phyloP scores from a whole-genome alignment of 225 moss, liverwort and hornwort genomes.

The Pseudoscleropodium purum region DNA sequence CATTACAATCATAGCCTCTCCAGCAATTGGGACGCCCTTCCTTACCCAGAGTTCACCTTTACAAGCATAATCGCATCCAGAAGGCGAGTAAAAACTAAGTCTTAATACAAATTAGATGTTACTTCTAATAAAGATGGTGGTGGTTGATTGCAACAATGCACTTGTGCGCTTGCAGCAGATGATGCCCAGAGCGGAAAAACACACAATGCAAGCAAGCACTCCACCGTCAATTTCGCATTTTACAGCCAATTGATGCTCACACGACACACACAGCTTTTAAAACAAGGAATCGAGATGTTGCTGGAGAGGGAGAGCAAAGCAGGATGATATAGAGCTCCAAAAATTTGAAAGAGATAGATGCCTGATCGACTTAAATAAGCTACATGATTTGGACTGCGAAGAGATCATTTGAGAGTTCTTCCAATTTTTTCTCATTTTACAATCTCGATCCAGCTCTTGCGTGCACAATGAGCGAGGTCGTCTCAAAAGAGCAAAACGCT shows the following conservation, averaged over 20 bases:
- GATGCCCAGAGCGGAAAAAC: neutral
- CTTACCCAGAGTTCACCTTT: no score
- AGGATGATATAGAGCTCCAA: neutral
- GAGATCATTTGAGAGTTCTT: neutral
- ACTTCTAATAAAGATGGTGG: neutral
- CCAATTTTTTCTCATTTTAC: neutral
- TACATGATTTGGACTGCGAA: neutral
- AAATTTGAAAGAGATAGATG: neutral
- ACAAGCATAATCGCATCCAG: neutral
- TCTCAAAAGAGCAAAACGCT: neutral
- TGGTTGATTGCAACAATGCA: neutral
- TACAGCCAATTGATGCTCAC: neutral
- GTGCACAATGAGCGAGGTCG: neutral
- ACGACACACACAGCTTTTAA: neutral
- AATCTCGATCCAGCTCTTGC: neutral
- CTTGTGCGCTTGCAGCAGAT: neutral
- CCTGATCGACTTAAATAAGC: neutral
- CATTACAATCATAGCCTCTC: neutral
- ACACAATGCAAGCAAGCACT: neutral
- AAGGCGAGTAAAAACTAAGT: neutral
- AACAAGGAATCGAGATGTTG: neutral
- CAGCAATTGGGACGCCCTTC: neutral
- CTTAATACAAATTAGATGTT: no score
- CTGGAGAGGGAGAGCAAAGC: neutral
- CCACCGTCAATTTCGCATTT: neutral